phyloP scores from a whole-genome alignment of 306 rosid genomes.

The Rosa chinensis region DNA sequence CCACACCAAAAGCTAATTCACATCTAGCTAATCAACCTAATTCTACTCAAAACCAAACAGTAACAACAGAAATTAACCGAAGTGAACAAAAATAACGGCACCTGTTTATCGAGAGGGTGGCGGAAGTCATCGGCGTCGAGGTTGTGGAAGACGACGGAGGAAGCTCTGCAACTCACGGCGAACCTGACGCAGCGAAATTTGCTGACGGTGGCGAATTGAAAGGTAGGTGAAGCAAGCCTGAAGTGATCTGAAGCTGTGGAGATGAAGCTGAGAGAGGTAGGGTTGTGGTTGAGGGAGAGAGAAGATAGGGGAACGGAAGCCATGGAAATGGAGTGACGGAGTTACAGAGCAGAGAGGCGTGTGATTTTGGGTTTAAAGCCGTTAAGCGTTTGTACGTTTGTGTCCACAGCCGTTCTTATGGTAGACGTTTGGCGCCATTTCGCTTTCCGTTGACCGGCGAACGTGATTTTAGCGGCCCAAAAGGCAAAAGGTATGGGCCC shows the following conservation, averaged over 20 bases:
- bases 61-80: background rate
- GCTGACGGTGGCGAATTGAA: conserved; percentile 25
- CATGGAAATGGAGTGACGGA: conserved; percentile 40
- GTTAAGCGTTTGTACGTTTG: conserved; percentile 21
- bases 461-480: background rate
- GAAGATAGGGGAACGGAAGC: conserved; percentile 60
- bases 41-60: background rate
- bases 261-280: conserved; percentile 22
- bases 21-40: background rate
- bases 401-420: conserved; percentile 56
- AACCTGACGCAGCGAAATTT: conserved; percentile 25
- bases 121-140: conserved; percentile 97
- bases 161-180: conserved; percentile 49
- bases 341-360: background rate
- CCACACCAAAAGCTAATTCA: background rate
- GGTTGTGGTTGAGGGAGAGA: conserved; percentile 29
- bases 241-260: conserved; percentile 31
- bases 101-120: conserved; percentile 95
- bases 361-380: background rate
- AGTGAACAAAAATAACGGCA: background rate
- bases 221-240: conserved; percentile 22
- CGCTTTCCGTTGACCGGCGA: conserved; percentile 60
- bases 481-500: background rate
- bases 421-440: conserved; percentile 58
- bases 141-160: conserved; percentile 59